Evolutionary conservation across 2,329 filamentous ascomycete species (phyloP).

Genomic region (Aspergillus sp.): DNA sequence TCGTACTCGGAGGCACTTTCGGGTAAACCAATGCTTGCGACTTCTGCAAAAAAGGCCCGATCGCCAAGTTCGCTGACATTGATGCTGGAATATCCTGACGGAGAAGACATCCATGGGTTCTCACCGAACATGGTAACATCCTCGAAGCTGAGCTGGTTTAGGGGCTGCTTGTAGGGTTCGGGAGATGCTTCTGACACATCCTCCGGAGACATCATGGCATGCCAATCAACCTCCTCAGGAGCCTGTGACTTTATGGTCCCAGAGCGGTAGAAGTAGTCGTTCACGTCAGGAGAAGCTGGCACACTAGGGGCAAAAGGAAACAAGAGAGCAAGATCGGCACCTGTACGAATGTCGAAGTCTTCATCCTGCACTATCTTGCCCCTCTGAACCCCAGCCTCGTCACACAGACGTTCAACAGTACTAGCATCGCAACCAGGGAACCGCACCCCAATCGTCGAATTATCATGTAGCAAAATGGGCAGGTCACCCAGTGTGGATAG

Average conservation of each 20-base stretch:
- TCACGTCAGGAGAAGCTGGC: slow-evolving; percentile 45
- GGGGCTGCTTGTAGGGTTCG: slow-evolving; percentile 27
- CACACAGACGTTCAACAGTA: slow-evolving; percentile 78
- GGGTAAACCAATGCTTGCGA: slow-evolving; percentile 37
- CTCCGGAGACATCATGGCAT: slow-evolving; percentile 57
- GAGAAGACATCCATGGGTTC: slow-evolving; percentile 57
- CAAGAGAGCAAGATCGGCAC: slow-evolving; percentile 71
- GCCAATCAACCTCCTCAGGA: slow-evolving; percentile 55
- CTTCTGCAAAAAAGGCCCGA: slow-evolving; percentile 42
- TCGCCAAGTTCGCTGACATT: slow-evolving; percentile 55
- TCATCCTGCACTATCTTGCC: slow-evolving; percentile 78
- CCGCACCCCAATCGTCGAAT: slow-evolving; percentile 71
- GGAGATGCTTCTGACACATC: slow-evolving; percentile 24
- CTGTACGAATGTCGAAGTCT: slow-evolving; percentile 68
- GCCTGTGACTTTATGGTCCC: slow-evolving; percentile 32
- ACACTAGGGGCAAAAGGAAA: slow-evolving; percentile 81
- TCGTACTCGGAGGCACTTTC: slow-evolving; percentile 57
- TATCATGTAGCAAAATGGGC: slow-evolving; percentile 71
- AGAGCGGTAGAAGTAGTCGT: slow-evolving; percentile 47
- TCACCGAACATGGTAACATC: slow-evolving; percentile 46
- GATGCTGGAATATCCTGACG: slow-evolving; percentile 60
- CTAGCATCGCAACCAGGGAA: slow-evolving; percentile 88
- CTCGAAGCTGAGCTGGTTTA: slow-evolving; percentile 41
- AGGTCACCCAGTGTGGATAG: slow-evolving; percentile 79
- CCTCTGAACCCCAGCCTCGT: slow-evolving; percentile 80